Evolutionary conservation across 1,284 basidiomycete genomes (phyloP).

Genomic region (Amylostereum areolatum): DNA sequence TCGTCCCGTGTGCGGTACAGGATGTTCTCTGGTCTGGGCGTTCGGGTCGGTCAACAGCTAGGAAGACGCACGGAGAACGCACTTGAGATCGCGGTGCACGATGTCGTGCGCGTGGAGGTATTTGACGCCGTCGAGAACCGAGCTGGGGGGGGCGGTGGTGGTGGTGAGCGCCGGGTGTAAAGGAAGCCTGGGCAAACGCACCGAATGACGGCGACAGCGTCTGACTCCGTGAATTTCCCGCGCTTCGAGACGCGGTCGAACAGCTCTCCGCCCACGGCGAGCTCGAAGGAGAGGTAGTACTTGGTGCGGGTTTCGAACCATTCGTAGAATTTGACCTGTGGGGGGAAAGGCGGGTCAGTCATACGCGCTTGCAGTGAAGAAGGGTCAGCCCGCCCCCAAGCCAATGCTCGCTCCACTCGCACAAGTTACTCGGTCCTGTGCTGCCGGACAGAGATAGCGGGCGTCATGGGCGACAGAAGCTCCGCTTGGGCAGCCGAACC

Average conservation of each 20-base stretch:
- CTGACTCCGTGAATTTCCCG: slow-evolving; percentile 88
- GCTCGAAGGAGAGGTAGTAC: slow-evolving; percentile 89
- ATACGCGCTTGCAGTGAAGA: too few relatives aligned
- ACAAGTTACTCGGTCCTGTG: too few relatives aligned
- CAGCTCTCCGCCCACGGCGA: slow-evolving; percentile 85
- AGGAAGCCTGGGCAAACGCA: slow-evolving; percentile 27
- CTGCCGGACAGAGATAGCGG: too few relatives aligned
- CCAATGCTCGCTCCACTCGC: too few relatives aligned
- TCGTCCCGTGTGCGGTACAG: slow-evolving; percentile 75
- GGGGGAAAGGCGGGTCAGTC: slow-evolving; percentile 1
- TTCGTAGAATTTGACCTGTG: slow-evolving; percentile 85
- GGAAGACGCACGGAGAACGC: slow-evolving; percentile 14
- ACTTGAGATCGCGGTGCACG: slow-evolving; percentile 91
- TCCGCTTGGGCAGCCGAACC: too few relatives aligned
- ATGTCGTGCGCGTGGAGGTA: slow-evolving; percentile 86
- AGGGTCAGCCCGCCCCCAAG: too few relatives aligned
- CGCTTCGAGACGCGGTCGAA: slow-evolving; percentile 79
- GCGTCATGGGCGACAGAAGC: too few relatives aligned
- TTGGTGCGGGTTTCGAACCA: slow-evolving; percentile 90
- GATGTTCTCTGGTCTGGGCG: slow-evolving; percentile 90
- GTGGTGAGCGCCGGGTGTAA: neutral
- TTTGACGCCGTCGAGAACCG: slow-evolving; percentile 71
- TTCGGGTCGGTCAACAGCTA: neutral
- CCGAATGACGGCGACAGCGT: slow-evolving; percentile 73
- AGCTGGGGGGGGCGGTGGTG: slow-evolving; percentile 36